Percentiles rank a stretch among this genome's conserved stretches.
Evolutionary conservation across 2,329 filamentous ascomycete genomes (phyloP).

Genomic region (Colletotrichum sp.): DNA sequence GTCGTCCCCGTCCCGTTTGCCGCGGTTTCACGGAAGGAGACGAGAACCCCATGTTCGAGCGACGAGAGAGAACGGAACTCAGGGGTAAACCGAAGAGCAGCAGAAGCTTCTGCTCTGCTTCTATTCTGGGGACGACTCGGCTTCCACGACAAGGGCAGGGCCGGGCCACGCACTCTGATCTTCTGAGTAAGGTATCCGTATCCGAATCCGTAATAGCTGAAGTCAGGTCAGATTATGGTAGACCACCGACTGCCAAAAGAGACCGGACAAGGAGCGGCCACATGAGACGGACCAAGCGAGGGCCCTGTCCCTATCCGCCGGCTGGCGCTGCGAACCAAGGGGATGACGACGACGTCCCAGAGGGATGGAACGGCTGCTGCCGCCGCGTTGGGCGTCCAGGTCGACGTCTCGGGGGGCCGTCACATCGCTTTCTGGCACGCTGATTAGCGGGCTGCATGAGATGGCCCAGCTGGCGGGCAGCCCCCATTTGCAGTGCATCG

Average conservation of each 20-base stretch:
- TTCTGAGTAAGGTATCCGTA: background rate
- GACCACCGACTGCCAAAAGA: background rate
- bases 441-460: constrained; percentile 14
- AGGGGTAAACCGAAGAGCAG: background rate
- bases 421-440: constrained; percentile 7
- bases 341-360: constrained; percentile 12
- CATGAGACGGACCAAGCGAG: background rate
- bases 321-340: constrained; percentile 4
- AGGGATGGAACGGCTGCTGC: constrained; percentile 18
- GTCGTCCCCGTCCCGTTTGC: background rate
- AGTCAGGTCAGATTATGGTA: background rate
- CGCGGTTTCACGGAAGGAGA: constrained; percentile 13
- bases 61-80: background rate
- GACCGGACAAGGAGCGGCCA: background rate
- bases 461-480: background rate
- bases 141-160: background rate
- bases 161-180: background rate
- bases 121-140: constrained; percentile 3
- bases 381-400: constrained; percentile 13
- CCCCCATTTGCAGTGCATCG: constrained; percentile 8
- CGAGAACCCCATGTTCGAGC: background rate
- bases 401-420: constrained; percentile 1
- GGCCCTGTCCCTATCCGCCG: constrained; percentile 13
- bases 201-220: background rate
- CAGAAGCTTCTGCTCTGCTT: background rate